Evolutionary conservation across 176 grass and related monocot species (phyloP), one percentile per base, ranked within the genome.

Genomic region (Aegilops umbellulata): DNA sequence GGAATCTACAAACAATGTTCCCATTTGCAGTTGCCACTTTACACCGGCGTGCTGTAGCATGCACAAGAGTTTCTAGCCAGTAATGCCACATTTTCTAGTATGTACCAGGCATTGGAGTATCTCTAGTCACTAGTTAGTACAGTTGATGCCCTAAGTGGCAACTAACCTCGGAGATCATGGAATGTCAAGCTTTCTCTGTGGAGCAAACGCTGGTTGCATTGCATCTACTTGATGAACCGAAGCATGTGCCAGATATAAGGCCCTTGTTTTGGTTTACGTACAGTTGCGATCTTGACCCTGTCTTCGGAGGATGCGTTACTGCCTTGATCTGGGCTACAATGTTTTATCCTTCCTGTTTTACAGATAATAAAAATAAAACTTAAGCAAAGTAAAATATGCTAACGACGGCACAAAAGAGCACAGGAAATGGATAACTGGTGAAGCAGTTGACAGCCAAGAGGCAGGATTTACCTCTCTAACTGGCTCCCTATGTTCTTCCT

Each of bases 381-480:
- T 61, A 76, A 68, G 16, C 0, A 31, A 63, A 75, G 36, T 51
- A 74, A 67, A 65, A 27, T 17, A 61, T 61, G 31, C 29, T 24
- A 27, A 55, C 17, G 14, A 23, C 15, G 60, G 69, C 3, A 49
- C 1, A 32, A 60, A 82, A 82, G 17, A 72, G 10, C 17, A 63
- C 6, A 11, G 22, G 0, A 80, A 44, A 79, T 17, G 3, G 20
- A 29, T 14, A 80, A 63, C 20, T 70, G 62, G 11, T 31, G 63
- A 70, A 70, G 31, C 64, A 64, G 32, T 19, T 68, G 30, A 80
- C 15, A 65, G 3, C 17, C 22, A 92, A 83, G 22, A 70, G 19
- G 46, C 71, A 78, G 30, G 22, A 81, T 16, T 88, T 90, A 95
- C 97, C 94, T 94, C 62, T 92, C 89, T 82, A 95, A 77, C 22